Base-by-base conservation (phyloP, 257 asterid species). In the Capsicum pubescens region DNA sequence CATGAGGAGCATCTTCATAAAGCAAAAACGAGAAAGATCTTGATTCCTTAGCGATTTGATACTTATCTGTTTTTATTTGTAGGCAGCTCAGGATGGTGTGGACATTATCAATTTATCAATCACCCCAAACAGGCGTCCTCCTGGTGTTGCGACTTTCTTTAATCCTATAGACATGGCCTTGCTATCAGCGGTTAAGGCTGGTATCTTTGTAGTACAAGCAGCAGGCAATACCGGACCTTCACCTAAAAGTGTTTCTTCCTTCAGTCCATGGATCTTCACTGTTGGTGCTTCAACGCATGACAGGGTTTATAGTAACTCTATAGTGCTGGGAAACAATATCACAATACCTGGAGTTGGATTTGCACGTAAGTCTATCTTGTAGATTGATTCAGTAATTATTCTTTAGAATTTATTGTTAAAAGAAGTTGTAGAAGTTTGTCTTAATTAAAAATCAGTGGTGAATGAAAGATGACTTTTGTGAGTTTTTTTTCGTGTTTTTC, bases 221-320 rank as follows among this genome's bases (percentile, higher is more conserved):
- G 98, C 99, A 55, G 99, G 99, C 74, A 97, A 97, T 85, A 95
- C 99, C 2, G 99, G 99, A 69, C 99, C 99, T 21, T 89, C 99
- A 4, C 99, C 99, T 8, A 93, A 90, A 90, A 97, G 99, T 88
- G 84, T 95, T 7, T 91, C 93, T 50, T 97, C 99, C 55, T 97
- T 92, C 67, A 97, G 99, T 86, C 99, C 99, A 11, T 97, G 99
- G 99, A 97, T 97, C 84, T 97, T 90, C 88, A 92, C 95, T 3
- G 97, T 97, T 8, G 99, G 99, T 26, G 98, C 99, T 83, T 98
- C 99, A 60, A 86, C 98, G 64, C 99, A 97, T 54, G 97, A 97
- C 82, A 88, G 99, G 88, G 84, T 86, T 83, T 97, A 97, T 83
- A 88, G 92, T 74, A 97, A 97, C 91, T 93, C 99, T 50, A 88